Base-by-base conservation (phyloP, 2,329 filamentous ascomycete genomes). In the Ascochyta rabiei region DNA sequence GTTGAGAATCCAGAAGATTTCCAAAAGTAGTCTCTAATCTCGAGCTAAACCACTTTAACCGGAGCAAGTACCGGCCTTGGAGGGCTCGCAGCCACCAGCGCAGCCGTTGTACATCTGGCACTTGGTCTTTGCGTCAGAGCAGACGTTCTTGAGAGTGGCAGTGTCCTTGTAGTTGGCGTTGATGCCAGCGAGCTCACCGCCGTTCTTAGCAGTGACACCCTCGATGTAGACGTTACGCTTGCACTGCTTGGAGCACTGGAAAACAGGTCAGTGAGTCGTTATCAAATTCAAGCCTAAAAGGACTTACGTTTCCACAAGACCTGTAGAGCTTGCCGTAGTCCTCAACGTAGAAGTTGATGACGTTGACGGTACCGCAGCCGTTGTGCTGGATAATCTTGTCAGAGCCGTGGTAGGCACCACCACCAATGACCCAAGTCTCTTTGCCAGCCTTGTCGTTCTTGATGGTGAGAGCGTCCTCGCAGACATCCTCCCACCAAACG, bases 81-180 rank as follows among this genome's bases (percentile, higher is more conserved):
- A 47, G 23, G 67, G 67, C 62, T 70, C 66, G 38, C 63, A 68
- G 35, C 67, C 62, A 43, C 64, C 62, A 42, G 60, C 61, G 34
- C 63, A 67, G n/a, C 67, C 66, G 43, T 48, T 67, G 56, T 68
- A 70, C 64, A 69, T 69, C 58, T 66, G 61, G 51, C 66, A 70
- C 40, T 61, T 62, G 28, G 52, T 48, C 46, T 60, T 62, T 10
- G 61, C 58, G 46, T 64, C 60, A 28, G 61, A 28, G 49, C 68
- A 70, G 19, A 66, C 62, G 45, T 70, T 66, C 61, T 62, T 69
- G 37, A 75, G 63, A 31, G 68, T 77, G 57, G 77, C 78, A 2
- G 77, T 79, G 60, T 81, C 79, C 15, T 77, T 78, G 57, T 77
- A 81, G 74, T 81, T 82, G 43, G 69, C 72, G 71, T 81, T 82